A percentile compares a stretch with the other conserved stretches of the same genome.
Evolutionary conservation across 1,284 basidiomycete genomes (phyloP).

Genomic region (Sanghuangporus sanghuang): DNA sequence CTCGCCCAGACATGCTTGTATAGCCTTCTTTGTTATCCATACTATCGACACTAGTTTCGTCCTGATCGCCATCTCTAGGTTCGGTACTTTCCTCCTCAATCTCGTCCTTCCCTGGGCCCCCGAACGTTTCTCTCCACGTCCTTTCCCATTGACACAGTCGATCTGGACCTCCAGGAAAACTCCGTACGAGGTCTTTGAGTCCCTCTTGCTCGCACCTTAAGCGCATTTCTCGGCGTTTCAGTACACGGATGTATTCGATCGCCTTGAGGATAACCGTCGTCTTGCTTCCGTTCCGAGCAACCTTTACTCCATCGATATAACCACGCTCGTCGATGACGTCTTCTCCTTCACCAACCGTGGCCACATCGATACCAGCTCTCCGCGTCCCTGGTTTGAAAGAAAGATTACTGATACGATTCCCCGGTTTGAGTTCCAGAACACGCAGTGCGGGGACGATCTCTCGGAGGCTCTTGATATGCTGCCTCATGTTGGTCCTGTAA

Average conservation of each 20-base stretch:
- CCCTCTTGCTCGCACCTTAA: constrained; percentile 70
- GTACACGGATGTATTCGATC: constrained; percentile 72
- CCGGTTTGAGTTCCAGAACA: constrained; percentile 48
- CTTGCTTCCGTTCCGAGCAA: constrained; percentile 79
- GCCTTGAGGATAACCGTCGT: constrained; percentile 80
- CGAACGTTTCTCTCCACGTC: constrained; percentile 66
- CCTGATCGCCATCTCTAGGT: constrained; percentile 45
- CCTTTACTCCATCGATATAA: constrained; percentile 77
- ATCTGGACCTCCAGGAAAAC: constrained; percentile 66
- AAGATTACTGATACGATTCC: constrained; percentile 37
- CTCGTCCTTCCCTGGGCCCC: constrained; percentile 71
- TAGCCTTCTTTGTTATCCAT: constrained; percentile 51
- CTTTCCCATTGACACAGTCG: constrained; percentile 67
- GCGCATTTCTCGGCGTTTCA: constrained; percentile 68
- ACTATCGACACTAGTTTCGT: constrained; percentile 51
- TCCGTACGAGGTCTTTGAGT: constrained; percentile 56
- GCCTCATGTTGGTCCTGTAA: constrained; percentile 89
- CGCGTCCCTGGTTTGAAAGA: constrained; percentile 34
- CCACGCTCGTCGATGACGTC: constrained; percentile 70
- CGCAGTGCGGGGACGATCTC: constrained; percentile 80
- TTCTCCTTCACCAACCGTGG: constrained; percentile 29
- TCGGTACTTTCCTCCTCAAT: constrained; percentile 38
- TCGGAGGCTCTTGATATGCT: constrained; percentile 78
- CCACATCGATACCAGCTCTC: constrained; percentile 26
- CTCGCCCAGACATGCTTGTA: constrained; percentile 22